Percentiles rank a stretch among this genome's conserved stretches.
These are phyloP conservation scores for Penicillium sclerotiorum DNA, from an alignment of 2,329 filamentous ascomycete species.

Conservation along the genomic window DNA sequence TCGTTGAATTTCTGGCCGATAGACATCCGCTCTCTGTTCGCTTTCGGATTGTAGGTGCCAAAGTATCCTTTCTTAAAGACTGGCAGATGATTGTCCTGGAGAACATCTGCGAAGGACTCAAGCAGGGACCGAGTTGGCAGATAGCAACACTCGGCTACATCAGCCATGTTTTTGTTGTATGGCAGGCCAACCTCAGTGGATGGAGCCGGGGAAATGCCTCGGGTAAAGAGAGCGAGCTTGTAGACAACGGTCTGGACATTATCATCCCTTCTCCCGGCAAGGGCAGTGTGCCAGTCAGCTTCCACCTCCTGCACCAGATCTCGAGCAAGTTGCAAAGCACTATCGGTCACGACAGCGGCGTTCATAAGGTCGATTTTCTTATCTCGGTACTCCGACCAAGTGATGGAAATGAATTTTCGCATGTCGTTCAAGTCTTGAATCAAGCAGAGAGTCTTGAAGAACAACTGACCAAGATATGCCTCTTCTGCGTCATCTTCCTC, in stretches of 20 bases:
- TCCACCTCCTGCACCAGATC: slow-evolving; percentile 24
- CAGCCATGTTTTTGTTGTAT: slow-evolving; percentile 32
- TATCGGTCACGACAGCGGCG: slow-evolving; percentile 36
- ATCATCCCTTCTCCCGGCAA: not conserved
- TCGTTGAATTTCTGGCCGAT: slow-evolving; percentile 35
- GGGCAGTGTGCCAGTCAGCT: slow-evolving; percentile 13
- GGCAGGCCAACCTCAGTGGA: slow-evolving; percentile 29
- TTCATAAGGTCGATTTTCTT: slow-evolving; percentile 35
- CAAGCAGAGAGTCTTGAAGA: slow-evolving; percentile 32
- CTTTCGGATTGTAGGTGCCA: slow-evolving; percentile 33
- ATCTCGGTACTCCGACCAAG: slow-evolving; percentile 35
- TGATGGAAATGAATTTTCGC: slow-evolving; percentile 30
- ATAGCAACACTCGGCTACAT: slow-evolving; percentile 29
- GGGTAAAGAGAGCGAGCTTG: not conserved
- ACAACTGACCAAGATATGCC: slow-evolving; percentile 16
- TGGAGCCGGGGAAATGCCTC: slow-evolving; percentile 15
- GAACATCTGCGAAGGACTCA: slow-evolving; percentile 24
- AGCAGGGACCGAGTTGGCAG: slow-evolving; percentile 22
- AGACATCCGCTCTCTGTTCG: slow-evolving; percentile 32
- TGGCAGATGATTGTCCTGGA: slow-evolving; percentile 24
- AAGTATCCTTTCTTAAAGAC: slow-evolving; percentile 32
- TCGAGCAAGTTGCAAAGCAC: slow-evolving; percentile 28
- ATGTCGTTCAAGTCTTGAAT: slow-evolving; percentile 34
- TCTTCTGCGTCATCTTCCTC: slow-evolving; percentile 7
- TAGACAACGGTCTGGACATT: not conserved